Evolutionary conservation across 148 eudicot genomes (phyloP).

Genomic region (Arctostaphylos glauca): DNA sequence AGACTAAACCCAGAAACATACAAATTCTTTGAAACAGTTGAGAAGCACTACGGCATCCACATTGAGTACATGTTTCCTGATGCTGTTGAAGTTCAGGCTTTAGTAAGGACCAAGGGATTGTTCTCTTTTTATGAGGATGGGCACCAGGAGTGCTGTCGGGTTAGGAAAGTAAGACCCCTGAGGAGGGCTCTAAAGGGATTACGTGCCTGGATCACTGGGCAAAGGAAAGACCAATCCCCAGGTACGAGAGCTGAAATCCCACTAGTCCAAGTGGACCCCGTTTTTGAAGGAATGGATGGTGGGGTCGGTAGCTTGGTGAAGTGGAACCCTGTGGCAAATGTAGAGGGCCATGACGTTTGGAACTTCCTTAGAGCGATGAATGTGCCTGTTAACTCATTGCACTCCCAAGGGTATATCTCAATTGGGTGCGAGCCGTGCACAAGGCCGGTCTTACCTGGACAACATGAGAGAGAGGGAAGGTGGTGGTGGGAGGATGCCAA

Average conservation of each 20-base stretch:
- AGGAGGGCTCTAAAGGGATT: conserved; percentile 16
- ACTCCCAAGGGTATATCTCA: conserved; percentile 16
- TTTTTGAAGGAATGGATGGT: conserved; percentile 19
- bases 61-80: conserved; percentile 19
- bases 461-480: conserved; percentile 24
- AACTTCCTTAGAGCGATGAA: conserved; percentile 19
- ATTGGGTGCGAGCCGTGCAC: conserved; percentile 25
- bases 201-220: conserved; percentile 22
- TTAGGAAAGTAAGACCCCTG: conserved; percentile 22
- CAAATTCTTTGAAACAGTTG: conserved; percentile 11
- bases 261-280: conserved; percentile 18
- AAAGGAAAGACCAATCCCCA: conserved; percentile 23
- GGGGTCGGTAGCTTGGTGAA: conserved; percentile 19
- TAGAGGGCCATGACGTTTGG: conserved; percentile 18
- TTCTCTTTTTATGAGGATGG: conserved; percentile 20
- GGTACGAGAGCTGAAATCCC: conserved; percentile 20
- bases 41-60: conserved; percentile 18
- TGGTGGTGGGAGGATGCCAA: conserved; percentile 25
- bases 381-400: conserved; percentile 20
- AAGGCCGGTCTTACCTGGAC: conserved; percentile 18
- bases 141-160: conserved; percentile 22
- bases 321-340: conserved; percentile 24
- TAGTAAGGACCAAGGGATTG: conserved; percentile 17
- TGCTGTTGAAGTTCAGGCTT: conserved; percentile 17
- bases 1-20: conserved; percentile 20